Evolutionary conservation across 208 protist species (phyloP), one percentile per base, ranked within the genome.

Genomic region (Angomonas ambiguus): DNA sequence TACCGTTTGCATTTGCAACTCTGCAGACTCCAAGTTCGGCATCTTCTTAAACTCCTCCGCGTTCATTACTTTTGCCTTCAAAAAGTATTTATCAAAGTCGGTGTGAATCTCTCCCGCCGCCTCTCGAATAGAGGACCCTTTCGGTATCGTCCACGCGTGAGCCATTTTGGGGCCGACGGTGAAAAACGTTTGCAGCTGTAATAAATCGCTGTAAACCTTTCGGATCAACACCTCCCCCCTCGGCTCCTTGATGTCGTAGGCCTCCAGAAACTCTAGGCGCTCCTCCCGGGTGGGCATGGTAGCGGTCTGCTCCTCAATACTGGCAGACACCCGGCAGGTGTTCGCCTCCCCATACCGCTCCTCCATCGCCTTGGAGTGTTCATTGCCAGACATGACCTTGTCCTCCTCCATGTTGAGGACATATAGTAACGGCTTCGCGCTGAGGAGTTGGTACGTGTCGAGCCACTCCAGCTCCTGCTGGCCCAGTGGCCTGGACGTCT

Each of bases 131-230:
- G 75, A 92, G 0, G 77, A 64, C 16, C 88, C 86, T 10, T 67
- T 55, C 48, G 30, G 2, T 38, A 86, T 74, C 13, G 80, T 63
- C 88, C 91, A 96, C 5, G 69, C 85, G 67, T 86, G 83, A 18
- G 88, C 77, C 88, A 94, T 93, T 34, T 82, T 73, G 24, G 91
- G 91, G 27, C 91, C 91, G 11, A 93, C 85, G 2, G 91, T 96
- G 75, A 93, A 96, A 63, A 96, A 96, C 16, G 87, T 87, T 58
- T 93, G 81, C 55, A 93, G 71, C 30, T 64, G 69, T 49, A 93
- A 72, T 27, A 92, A 51, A 2, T 69, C 65, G 10, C 38, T 2
- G 51, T 88, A 87, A 32, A 91, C 86, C 30, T 65, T 62, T 55
- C 66, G 66, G 70, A 93, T 68, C n/a, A 96, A 62, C 22, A 81